Evolutionary conservation across 768 basidiomycete genomes (phyloP), one percentile per base, ranked within the genome.

Genomic region (Xanthoconium purpureum): DNA sequence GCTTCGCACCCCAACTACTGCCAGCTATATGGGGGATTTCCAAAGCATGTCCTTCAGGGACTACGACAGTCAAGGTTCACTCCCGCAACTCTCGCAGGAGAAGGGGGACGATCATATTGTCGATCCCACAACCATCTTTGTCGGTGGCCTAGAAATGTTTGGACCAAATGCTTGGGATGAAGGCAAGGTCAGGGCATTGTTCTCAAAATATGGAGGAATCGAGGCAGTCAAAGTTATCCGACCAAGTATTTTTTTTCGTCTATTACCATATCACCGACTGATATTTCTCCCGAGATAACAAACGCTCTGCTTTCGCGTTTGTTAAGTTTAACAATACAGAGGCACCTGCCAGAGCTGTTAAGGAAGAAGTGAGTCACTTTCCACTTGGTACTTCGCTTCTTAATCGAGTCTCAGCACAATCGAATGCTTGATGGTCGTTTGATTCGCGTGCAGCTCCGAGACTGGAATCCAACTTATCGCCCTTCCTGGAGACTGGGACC

Each of bases 231-330:
- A 84, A 60, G 70, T 91, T 42, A 80, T 89, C 47, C 78, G 78
- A 39, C 89, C 87, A 52, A 61, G 89, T 89, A 63, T 63, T 82
- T 67, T 35, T 44, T 54, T 50, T 51, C n/a, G 32, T 38, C 56
- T n/a, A 10, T 14, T n/a, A 1, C 5, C 43, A 24, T 50, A 28
- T 54, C 36, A 45, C 8, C 36, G n/a, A 38, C 37, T 56, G 44
- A 42, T 24, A 39, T 47, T 37, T 46, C 42, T 33, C 24, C 17
- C 9, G 54, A 91, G 88, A 73, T 35, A 83, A 81, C 60, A 82
- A 82, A 44, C 79, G 77, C 59, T 78, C 84, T n/a, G 88, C 83
- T 3, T 92, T 90, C 66, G 90, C 90, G 2, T 91, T 92, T 63
- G 81, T 92, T 55, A 87, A 80, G 66, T 92, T 85, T 66, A 75